Base-by-base conservation (phyloP, 345 rosid genomes). In the Nasturtium officinale region DNA sequence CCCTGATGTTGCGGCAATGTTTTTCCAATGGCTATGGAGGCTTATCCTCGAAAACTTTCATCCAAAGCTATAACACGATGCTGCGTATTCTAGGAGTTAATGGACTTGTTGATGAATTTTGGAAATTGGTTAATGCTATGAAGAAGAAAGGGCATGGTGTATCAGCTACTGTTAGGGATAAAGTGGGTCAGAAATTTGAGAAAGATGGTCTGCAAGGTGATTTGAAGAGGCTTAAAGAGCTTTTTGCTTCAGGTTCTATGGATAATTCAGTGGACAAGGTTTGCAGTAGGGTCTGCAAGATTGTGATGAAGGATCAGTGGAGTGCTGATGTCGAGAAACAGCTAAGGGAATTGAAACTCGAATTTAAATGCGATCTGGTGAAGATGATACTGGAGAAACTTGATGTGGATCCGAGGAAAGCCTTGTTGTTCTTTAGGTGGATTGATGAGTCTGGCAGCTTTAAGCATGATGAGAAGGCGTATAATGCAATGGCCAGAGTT, bases 401-500 rank as follows among this genome's bases (percentile, higher is more conserved):
- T 59, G 89, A 78, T 6, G 72, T 83, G 11, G 95, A 89, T 55
- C 96, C 97, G 1, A 75, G 64, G 40, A 90, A 87, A 80, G 91
- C 89, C 0, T 76, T 91, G 69, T 71, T 89, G 62, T 87, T 86
- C 69, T 94, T 94, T 64, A 74, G 95, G 81, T 94, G 98, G 98
- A 46, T 81, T 9, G 83, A 86, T 82, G 95, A 89, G 80, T 77
- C 81, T 82, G 80, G 78, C 13, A 40, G 79, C 38, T 78, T 75
- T 67, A 83, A 83, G 78, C 92, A 83, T 50, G 86, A 87, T 74
- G 82, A 77, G 69, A 50, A 56, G 59, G 91, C 85, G 28, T 87
- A 89, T 70, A 94, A 94, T 81, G 86, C 89, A 8, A 73, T 94
- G 74, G 92, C 92, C 0, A 84, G 82, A 73, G 80, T 87, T 53